Evolutionary conservation across 371 early-diverging fungal genomes (phyloP), one percentile per base, ranked within the genome.

Genomic region (Chytridiales sp.): DNA sequence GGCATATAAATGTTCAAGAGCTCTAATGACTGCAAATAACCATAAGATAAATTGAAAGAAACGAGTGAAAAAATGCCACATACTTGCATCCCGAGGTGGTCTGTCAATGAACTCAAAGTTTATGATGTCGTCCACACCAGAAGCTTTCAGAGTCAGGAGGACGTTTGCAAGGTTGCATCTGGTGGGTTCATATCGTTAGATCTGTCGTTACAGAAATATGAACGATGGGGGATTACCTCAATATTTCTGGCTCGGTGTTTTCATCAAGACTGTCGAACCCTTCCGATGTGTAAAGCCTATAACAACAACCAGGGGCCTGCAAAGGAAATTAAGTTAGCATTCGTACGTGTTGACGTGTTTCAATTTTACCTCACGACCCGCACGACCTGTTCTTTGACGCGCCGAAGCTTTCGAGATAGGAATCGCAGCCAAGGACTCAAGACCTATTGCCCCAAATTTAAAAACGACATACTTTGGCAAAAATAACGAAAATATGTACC

Each of bases 321-420:
- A n/a, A n/a, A n/a, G n/a, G n/a, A n/a, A n/a, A 34, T 13, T 3
- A 15, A 24, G 4, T 13, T 6, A 13, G 3, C 34, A 21, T 22
- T 27, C 17, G 42, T n/a, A n/a, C n/a, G n/a, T n/a, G n/a, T n/a
- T n/a, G n/a, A n/a, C n/a, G n/a, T n/a, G n/a, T n/a, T n/a, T n/a
- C n/a, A n/a, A 48, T 15, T 17, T 21, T 27, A 78, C 79, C 83
- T 89, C 93, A 68, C 99, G 83, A 34, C 99, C 99, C 24, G 99
- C 98, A 64, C 99, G 85, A 47, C 99, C 99, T 15, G 89, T 81
- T 41, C 99, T 79, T 76, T 99, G 99, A 61, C 91, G 79, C 2
- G 99, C 97, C 17, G 95, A 91, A 27, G 94, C 89, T 67, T 96
- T 91, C 27, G 94, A 92, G 26, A 98, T 90, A 17, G 93, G 93